phyloP scores from a whole-genome alignment of 805 yeast species.

The Metschnikowia cubensis region DNA sequence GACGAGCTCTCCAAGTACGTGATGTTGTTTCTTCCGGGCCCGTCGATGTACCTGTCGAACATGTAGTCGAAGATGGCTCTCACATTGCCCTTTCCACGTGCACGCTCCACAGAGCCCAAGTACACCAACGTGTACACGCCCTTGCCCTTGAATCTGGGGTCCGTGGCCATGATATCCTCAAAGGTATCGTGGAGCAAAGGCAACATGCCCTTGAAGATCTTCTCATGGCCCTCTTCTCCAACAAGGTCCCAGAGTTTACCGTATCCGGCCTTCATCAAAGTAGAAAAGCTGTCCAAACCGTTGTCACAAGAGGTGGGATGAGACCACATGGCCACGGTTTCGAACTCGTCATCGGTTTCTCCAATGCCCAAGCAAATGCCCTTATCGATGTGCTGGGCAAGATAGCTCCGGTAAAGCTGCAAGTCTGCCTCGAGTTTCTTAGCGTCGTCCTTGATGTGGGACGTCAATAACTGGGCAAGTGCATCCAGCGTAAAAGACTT shows the following conservation, averaged over 20 bases:
- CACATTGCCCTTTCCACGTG: conserved; percentile 57
- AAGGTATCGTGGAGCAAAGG: conserved; percentile 48
- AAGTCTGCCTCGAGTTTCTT: conserved; percentile 9
- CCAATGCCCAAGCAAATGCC: conserved; percentile 50
- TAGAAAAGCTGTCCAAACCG: conserved; percentile 44
- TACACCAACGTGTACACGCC: conserved; percentile 43
- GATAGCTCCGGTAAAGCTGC: conserved; percentile 47
- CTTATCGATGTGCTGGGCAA: conserved; percentile 45
- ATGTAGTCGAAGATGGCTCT: conserved; percentile 47
- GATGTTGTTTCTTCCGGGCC: conserved; percentile 27
- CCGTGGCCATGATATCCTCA: conserved; percentile 41
- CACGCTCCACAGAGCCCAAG: conserved; percentile 39
- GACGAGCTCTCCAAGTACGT: conserved; percentile 51
- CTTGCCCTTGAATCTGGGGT: conserved; percentile 34
- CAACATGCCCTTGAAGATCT: conserved; percentile 49
- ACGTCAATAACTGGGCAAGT: conserved; percentile 25
- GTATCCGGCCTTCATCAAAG: conserved; percentile 50
- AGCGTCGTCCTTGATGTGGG: conserved; percentile 11
- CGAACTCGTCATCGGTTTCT: conserved; percentile 41
- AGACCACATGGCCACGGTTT: conserved; percentile 55
- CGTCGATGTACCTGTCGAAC: conserved; percentile 45
- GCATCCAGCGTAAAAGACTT: conserved; percentile 34
- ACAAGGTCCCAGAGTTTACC: conserved; percentile 47
- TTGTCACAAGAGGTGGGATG: conserved; percentile 40
- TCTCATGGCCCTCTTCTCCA: conserved; percentile 45